Conservation (phyloP, 169 alveolate genomes). For the Plasmodium fragile region DNA sequence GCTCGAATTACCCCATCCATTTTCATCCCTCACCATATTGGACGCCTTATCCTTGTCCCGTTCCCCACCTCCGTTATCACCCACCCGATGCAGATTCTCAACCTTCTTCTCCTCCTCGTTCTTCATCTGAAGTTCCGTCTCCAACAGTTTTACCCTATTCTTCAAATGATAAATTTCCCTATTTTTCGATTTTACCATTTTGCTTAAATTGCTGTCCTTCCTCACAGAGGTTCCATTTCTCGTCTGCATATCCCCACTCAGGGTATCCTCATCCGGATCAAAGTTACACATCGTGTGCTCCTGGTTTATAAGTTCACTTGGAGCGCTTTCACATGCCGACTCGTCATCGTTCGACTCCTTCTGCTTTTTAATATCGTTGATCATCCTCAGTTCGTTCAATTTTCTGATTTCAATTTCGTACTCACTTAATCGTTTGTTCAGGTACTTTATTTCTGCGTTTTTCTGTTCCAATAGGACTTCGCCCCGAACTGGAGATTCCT, state of each 20-base stretch:
- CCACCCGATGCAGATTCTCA: constrained; percentile 3
- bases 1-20: neutral
- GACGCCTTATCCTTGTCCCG: neutral
- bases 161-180: constrained; percentile 60
- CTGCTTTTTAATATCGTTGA: constrained; percentile 20
- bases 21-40: neutral
- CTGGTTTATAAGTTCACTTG: neutral
- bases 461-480: constrained; percentile 4
- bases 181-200: constrained; percentile 15
- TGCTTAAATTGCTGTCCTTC: constrained; percentile 14
- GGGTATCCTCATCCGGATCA: neutral
- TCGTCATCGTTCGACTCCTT: neutral
- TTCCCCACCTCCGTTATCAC: neutral
- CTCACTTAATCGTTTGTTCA: constrained; percentile 34
- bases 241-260: constrained; percentile 1
- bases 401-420: constrained; percentile 66
- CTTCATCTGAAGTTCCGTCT: constrained; percentile 58
- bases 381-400: constrained; percentile 39
- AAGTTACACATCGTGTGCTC: neutral
- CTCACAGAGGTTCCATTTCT: constrained; percentile 10
- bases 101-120: constrained; percentile 36
- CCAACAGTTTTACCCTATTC: constrained; percentile 40
- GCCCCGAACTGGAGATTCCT: neutral
- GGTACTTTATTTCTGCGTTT: constrained; percentile 26
- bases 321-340: neutral